A percentile compares a stretch with the other conserved stretches of the same genome.
phyloP scores from a whole-genome alignment of 208 protist genomes.

The Leptomonas pyrrhocoris region DNA sequence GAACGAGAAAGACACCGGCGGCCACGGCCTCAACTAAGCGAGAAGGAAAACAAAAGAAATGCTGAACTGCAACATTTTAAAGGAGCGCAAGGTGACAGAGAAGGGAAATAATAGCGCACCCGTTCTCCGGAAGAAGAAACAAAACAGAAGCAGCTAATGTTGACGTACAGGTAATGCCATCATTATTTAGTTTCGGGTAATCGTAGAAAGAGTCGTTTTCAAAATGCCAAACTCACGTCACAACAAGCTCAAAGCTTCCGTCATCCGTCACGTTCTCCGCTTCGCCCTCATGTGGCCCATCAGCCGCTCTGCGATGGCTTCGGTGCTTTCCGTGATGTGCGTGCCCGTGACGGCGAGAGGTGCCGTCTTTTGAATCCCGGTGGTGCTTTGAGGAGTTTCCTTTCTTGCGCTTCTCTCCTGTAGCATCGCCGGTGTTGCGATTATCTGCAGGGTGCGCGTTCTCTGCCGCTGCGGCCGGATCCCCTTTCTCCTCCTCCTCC shows the following conservation, averaged over 20 bases:
- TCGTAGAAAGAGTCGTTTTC: too few relatives aligned
- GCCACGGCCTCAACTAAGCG: not conserved
- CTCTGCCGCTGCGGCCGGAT: not conserved
- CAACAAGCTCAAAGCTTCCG: constrained; percentile 46
- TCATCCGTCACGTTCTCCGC: constrained; percentile 17
- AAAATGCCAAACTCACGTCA: constrained; percentile 19
- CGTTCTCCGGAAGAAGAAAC: not conserved
- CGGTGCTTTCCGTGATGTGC: not conserved
- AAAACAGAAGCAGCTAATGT: constrained; percentile 7
- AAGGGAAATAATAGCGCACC: not conserved
- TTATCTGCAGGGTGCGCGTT: not conserved
- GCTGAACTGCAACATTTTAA: not conserved
- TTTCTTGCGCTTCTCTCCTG: constrained; percentile 1
- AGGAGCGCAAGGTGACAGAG: not conserved
- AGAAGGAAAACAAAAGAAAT: not conserved
- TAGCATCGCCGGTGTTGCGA: not conserved
- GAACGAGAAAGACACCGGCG: too few relatives aligned
- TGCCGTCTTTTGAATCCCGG: not conserved
- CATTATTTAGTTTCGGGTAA: too few relatives aligned
- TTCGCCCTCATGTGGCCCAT: not conserved
- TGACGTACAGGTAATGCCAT: too few relatives aligned
- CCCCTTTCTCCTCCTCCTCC: not conserved
- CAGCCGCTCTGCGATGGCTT: not conserved
- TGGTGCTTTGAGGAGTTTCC: constrained; percentile 7
- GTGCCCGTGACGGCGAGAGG: not conserved